Conservation (phyloP, 306 rosid genomes). For the Fragaria nilgerrensis region DNA sequence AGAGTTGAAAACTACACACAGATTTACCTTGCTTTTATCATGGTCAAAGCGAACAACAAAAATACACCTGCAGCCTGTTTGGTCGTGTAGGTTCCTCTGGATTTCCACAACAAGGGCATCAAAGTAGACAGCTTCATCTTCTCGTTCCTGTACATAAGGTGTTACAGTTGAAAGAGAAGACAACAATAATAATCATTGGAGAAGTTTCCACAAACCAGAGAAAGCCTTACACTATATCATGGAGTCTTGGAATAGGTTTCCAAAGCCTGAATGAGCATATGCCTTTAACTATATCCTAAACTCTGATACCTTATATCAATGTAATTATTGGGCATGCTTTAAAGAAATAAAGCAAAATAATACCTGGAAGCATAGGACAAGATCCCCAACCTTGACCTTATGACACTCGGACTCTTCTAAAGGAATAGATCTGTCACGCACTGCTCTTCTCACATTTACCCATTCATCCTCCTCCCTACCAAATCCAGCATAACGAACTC, state of each 20-base stretch:
- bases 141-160: constrained; percentile 54
- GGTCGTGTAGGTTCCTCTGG: constrained; percentile 42
- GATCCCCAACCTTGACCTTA: constrained; percentile 71
- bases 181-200: constrained; percentile 1
- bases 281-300: background rate
- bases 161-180: constrained; percentile 8
- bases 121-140: constrained; percentile 45
- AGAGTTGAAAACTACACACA: background rate
- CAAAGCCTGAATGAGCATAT: background rate
- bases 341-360: constrained; percentile 15
- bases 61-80: constrained; percentile 44
- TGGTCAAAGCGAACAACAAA: constrained; percentile 55
- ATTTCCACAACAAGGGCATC: constrained; percentile 45
- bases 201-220: background rate
- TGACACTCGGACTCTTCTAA: constrained; percentile 73
- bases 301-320: background rate
- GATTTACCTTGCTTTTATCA: constrained; percentile 52
- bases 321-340: background rate
- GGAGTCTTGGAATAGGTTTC: background rate
- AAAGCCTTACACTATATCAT: background rate
- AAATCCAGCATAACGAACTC: constrained; percentile 69
- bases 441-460: constrained; percentile 60
- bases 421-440: constrained; percentile 79
- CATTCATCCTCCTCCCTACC: constrained; percentile 75
- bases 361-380: constrained; percentile 76